Base-by-base conservation (phyloP, 2,329 filamentous ascomycete species). In the Exophiala alcalophila region DNA sequence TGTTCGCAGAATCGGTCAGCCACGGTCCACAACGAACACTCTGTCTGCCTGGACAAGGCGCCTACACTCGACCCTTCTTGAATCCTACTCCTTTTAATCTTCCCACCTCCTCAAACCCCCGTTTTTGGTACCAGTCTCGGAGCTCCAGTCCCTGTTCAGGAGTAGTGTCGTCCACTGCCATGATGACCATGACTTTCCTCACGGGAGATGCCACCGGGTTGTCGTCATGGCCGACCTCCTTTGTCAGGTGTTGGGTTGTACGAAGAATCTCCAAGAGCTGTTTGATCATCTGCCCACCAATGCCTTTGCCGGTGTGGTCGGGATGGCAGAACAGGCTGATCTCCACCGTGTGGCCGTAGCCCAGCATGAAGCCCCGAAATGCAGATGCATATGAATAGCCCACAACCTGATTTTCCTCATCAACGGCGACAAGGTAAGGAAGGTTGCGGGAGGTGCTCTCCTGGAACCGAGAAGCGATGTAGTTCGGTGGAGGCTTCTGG, bases 341-440 rank as follows among this genome's bases (percentile, higher is more conserved):
- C 45, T 70, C 66, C 6, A 67, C 66, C 0, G 66, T 66, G 5
- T 65, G 59, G 9, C 58, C 61, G 46, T 69, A 69, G 2, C 62
- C 62, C 14, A 61, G 49, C 54, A 65, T 56, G 18, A 55, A 52
- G 4, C 57, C 60, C 3, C 64, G 59, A 40, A 65, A 70, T 2
- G 60, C 59, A 4, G 59, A 59, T 18, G 61, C 57, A 24, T 60
- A 67, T 20, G 58, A 49, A 43, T 63, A 69, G 15, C 65, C 65
- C 8, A 65, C 39, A 2, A 65, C 50, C 4, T 53, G 33, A 7
- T 45, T 40, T 10, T 36, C 45, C 8, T 44, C 45, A 21, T 61
- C 52, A 5, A 64, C 57, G 3, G 64, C 60, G 11, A 68, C 64
- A 7, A 67, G 53, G 38, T 63, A 69, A 4, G 67, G 66, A 0